These are phyloP conservation scores for Pseudogymnoascus sp. DNA, from an alignment of 2,329 filamentous ascomycete genomes.

Conservation along the genomic window DNA sequence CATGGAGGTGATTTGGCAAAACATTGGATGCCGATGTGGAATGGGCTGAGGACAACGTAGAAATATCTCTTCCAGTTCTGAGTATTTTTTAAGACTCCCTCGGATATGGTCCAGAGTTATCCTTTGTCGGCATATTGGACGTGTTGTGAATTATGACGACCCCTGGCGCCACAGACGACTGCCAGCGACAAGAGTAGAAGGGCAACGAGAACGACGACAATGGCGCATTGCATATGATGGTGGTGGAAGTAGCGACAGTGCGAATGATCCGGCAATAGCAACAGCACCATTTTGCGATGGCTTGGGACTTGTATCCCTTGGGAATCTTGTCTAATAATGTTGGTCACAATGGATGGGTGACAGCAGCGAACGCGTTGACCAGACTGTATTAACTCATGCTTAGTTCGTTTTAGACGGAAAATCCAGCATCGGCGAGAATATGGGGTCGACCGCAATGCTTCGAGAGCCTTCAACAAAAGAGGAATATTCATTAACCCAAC, in stretches of 20 bases:
- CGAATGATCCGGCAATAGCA: neutral
- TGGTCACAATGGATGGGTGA: neutral
- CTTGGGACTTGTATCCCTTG: neutral
- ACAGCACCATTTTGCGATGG: neutral
- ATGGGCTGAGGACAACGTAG: neutral
- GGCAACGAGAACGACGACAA: neutral
- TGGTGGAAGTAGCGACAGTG: neutral
- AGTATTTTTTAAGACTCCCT: neutral
- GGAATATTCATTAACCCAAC: neutral
- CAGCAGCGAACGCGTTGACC: no score
- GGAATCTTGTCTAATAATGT: neutral
- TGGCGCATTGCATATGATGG: neutral
- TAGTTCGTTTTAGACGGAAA: no score
- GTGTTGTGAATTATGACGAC: neutral
- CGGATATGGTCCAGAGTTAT: neutral
- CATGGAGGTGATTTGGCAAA: neutral
- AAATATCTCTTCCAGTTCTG: no score
- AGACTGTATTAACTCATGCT: no score
- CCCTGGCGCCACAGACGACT: neutral
- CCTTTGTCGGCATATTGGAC: neutral
- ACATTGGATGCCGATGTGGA: neutral
- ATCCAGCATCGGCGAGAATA: no score
- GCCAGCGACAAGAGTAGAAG: no score
- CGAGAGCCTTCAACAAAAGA: neutral
- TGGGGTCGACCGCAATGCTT: neutral